A percentile compares a stretch with the other conserved stretches of the same genome.
These are phyloP conservation scores for Waltiozyma sp. DNA, from an alignment of 1,139 yeast species.

Conservation along the genomic window DNA sequence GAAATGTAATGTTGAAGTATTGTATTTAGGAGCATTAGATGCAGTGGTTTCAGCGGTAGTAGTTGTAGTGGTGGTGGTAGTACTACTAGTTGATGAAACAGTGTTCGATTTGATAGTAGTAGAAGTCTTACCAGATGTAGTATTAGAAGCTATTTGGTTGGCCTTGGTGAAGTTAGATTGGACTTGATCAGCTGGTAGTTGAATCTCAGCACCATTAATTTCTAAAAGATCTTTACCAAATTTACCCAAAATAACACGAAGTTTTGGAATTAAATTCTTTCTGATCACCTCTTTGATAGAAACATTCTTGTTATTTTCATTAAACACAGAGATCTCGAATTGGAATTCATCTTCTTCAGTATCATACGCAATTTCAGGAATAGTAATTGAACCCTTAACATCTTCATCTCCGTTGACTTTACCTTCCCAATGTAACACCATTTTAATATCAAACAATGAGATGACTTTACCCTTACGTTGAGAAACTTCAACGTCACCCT, in stretches of 20 bases:
- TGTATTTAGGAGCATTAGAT: slow-evolving; percentile 44
- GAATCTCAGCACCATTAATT: slow-evolving; percentile 79
- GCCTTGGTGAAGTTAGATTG: slow-evolving; percentile 57
- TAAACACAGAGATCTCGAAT: slow-evolving; percentile 61
- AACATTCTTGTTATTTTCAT: slow-evolving; percentile 39
- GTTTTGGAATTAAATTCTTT: slow-evolving; percentile 51
- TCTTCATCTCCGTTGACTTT: slow-evolving; percentile 20
- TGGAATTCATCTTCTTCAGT: slow-evolving; percentile 77
- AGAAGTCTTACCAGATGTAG: slow-evolving; percentile 6
- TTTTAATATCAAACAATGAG: slow-evolving; percentile 71
- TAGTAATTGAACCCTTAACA: slow-evolving; percentile 57
- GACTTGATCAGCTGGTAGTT: slow-evolving; percentile 60
- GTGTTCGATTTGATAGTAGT: slow-evolving; percentile 9
- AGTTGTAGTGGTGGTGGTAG: slow-evolving; percentile 6
- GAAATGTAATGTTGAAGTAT: slow-evolving; percentile 69
- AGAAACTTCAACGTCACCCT: slow-evolving; percentile 93
- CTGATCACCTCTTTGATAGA: slow-evolving; percentile 49
- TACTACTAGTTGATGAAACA: slow-evolving; percentile 10
- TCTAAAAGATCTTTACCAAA: slow-evolving; percentile 73
- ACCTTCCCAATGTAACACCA: slow-evolving; percentile 55
- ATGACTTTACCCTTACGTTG: slow-evolving; percentile 96
- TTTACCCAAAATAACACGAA: slow-evolving; percentile 44
- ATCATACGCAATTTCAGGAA: slow-evolving; percentile 96
- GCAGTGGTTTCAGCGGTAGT: slow-evolving; percentile 15
- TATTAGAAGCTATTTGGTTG: slow-evolving; percentile 33